phyloP scores from a whole-genome alignment of 2,329 filamentous ascomycete genomes.

The Tolypocladium endophyticum region DNA sequence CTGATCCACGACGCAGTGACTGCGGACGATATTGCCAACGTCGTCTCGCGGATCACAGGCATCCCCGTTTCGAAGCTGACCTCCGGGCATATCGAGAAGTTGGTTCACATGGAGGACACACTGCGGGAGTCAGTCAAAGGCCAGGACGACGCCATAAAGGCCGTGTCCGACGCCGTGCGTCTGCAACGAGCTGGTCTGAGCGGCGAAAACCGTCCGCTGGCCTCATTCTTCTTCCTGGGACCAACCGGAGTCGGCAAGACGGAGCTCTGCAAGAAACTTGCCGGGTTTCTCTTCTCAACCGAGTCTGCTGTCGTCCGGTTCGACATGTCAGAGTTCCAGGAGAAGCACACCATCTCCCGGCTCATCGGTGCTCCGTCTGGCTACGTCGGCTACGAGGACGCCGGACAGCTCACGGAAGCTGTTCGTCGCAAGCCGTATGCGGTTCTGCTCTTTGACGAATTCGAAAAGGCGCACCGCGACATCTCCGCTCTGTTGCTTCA shows the following conservation, averaged over 20 bases:
- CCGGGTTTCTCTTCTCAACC: conserved; percentile 84
- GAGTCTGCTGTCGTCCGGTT: conserved; percentile 86
- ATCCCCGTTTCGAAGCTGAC: conserved; percentile 91
- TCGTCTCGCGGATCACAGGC: conserved; percentile 84
- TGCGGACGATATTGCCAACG: conserved; percentile 83
- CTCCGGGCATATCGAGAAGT: conserved; percentile 84
- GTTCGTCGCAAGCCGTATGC: conserved; percentile 92
- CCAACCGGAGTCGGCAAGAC: conserved; percentile 97
- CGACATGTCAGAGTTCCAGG: conserved; percentile 97
- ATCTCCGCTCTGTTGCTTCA: conserved; percentile 87
- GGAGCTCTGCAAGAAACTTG: conserved; percentile 92
- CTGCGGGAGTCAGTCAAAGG: conserved; percentile 76
- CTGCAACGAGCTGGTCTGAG: conserved; percentile 88
- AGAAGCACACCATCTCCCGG: conserved; percentile 90
- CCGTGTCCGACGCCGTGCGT: conserved; percentile 85
- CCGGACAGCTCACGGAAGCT: conserved; percentile 90
- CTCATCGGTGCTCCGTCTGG: conserved; percentile 89
- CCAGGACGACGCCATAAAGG: conserved; percentile 85
- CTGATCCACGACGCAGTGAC: conserved; percentile 93
- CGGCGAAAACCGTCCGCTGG: conserved; percentile 82
- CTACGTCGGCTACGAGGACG: conserved; percentile 94
- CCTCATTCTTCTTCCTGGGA: conserved; percentile 95
- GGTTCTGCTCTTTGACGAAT: conserved; percentile 91
- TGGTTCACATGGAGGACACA: conserved; percentile 91
- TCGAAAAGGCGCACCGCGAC: conserved; percentile 93